Evolutionary conservation across 2,329 filamentous ascomycete genomes (phyloP), one percentile per base, ranked within the genome.

Genomic region (Ophiosphaerella korrae): DNA sequence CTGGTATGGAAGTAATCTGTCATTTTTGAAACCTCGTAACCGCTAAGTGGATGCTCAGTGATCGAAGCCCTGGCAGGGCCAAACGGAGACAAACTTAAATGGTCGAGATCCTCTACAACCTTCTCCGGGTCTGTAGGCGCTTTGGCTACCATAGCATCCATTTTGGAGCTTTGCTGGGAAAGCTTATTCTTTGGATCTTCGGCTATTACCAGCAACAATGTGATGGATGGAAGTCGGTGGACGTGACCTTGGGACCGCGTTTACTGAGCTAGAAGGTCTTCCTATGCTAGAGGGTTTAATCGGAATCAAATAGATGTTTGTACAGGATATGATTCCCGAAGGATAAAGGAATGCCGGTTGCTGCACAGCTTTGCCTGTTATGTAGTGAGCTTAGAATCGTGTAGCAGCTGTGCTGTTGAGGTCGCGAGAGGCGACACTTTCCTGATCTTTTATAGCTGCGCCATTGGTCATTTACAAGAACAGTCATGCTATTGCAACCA

Each of bases 1-100:
- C 85, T 88, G 46, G 88, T 88, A 57, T 85, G 83, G 78, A 90
- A 91, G 73, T 87, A 91, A 63, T 87, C 84, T 66, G 86, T 85
- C 72, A 85, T 86, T 71, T 87, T 84, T 57, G 82, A 79, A 50
- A 91, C 72, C 56, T 92, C 87, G 38, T 89, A 85, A 14, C 81
- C 67, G 52, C 79, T 83, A 47, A 92, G 80, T 9, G 87, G 87
- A 53, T 62, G 80, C 82, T 71, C 67, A 8, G 82, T 77, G 60
- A 89, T 67, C 1, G 86, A 89, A 23, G 87, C 85, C 45, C 87
- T 82, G 64, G 87, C 86, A 45, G 76, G 72, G 61, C 87, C 87
- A 66, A 82, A 90, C 7, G 86, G 78, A 62, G 81, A 83, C 67
- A 89, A 52, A 49, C 66, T 71, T 37, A 71, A 45, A 7, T 67